phyloP scores from a whole-genome alignment of 129 eudicot genomes.

The Apium graveolens region DNA sequence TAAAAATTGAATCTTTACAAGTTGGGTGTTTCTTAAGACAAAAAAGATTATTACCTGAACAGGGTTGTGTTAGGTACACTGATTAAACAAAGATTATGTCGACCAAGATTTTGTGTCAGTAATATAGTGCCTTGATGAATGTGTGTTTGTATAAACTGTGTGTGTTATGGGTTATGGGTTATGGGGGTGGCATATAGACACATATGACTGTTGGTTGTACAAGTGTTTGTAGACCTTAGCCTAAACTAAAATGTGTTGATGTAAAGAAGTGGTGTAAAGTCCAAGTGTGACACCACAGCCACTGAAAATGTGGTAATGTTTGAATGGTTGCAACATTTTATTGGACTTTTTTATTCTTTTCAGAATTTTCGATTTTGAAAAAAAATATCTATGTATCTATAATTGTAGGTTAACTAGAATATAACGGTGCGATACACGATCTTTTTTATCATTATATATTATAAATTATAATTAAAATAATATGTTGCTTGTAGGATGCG shows the following conservation, averaged over 20 bases:
- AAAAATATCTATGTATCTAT: no score
- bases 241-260: constrained; percentile 21
- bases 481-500: no score
- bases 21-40: constrained; percentile 13
- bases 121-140: neutral
- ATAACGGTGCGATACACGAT: no score
- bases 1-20: neutral
- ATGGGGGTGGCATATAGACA: neutral
- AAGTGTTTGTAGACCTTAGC: neutral
- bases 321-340: constrained; percentile 12
- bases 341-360: neutral
- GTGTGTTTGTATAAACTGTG: constrained; percentile 13
- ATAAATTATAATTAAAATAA: no score
- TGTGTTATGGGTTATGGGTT: neutral
- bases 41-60: neutral
- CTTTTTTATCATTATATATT: no score
- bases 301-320: constrained; percentile 30
- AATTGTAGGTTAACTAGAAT: no score
- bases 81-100: constrained; percentile 9
- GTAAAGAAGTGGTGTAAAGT: constrained; percentile 12
- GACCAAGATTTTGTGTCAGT: constrained; percentile 4
- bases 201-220: neutral
- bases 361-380: no score
- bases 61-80: neutral
- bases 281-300: constrained; percentile 44